A percentile compares a stretch with the other conserved stretches of the same genome.
phyloP scores from a whole-genome alignment of 108 stramenopile genomes.

The Fragilaria crotonensis region DNA sequence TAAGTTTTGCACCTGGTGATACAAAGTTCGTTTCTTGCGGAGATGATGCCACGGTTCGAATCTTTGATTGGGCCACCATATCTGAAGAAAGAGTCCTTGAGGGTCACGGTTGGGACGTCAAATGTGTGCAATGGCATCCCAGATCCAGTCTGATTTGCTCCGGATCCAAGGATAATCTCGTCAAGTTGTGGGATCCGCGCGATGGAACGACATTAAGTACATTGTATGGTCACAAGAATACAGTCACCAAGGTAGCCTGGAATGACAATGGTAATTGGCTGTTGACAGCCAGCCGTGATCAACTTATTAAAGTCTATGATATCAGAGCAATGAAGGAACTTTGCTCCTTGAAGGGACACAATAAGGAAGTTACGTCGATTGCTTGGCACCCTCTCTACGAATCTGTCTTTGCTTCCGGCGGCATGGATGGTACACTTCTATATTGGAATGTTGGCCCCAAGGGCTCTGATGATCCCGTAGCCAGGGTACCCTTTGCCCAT shows the following conservation, averaged over 20 bases:
- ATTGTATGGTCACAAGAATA: slow-evolving; percentile 93
- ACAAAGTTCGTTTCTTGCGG: slow-evolving; percentile 92
- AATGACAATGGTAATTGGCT: slow-evolving; percentile 96
- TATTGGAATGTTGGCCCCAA: slow-evolving; percentile 92
- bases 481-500: slow-evolving; percentile 84
- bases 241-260: slow-evolving; percentile 91
- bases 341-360: slow-evolving; percentile 78
- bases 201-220: slow-evolving; percentile 76
- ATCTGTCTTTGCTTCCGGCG: slow-evolving; percentile 88
- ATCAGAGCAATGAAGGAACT: slow-evolving; percentile 91
- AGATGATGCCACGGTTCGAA: slow-evolving; percentile 88
- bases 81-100: slow-evolving; percentile 75
- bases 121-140: slow-evolving; percentile 91
- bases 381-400: slow-evolving; percentile 96
- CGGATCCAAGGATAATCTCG: slow-evolving; percentile 87
- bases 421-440: slow-evolving; percentile 90
- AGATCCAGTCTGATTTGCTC: slow-evolving; percentile 81
- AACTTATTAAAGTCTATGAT: slow-evolving; percentile 92
- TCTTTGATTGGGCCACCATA: slow-evolving; percentile 89
- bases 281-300: slow-evolving; percentile 85
- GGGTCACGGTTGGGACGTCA: slow-evolving; percentile 97
- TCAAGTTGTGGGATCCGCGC: slow-evolving; percentile 95
- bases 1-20: slow-evolving; percentile 90
- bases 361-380: slow-evolving; percentile 86
- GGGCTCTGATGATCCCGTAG: slow-evolving; percentile 74